Percentiles rank a stretch among this genome's conserved stretches.
Evolutionary conservation across 192 early-diverging fungal genomes (phyloP).

Genomic region (Coemansia sp.): DNA sequence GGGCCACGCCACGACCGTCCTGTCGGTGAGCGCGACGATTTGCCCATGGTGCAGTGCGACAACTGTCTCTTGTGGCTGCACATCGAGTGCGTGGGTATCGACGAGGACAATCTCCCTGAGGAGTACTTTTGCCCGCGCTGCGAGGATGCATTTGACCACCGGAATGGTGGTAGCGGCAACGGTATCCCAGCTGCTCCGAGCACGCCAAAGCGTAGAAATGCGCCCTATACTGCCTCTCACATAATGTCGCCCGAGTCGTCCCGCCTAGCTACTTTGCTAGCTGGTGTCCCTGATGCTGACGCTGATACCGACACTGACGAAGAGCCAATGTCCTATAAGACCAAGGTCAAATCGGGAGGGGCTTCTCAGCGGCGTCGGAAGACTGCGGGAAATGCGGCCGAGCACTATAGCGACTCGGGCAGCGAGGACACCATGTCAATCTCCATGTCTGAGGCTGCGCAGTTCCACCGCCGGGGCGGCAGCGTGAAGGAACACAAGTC

Average conservation of each 20-base stretch:
- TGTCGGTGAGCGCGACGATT: slow-evolving; percentile 43
- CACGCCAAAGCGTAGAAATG: slow-evolving; percentile 29
- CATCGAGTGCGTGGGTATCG: slow-evolving; percentile 64
- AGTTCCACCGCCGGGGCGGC: slow-evolving; percentile 54
- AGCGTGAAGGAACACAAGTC: slow-evolving; percentile 22
- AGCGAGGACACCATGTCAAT: slow-evolving; percentile 55
- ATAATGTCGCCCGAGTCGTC: slow-evolving; percentile 50
- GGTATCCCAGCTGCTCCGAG: not conserved
- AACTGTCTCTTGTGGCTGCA: slow-evolving; percentile 72
- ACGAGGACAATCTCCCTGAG: slow-evolving; percentile 58
- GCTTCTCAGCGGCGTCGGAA: not conserved
- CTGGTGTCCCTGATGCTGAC: slow-evolving; percentile 31
- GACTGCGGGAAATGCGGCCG: not conserved
- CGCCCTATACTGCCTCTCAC: slow-evolving; percentile 5
- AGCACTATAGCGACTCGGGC: slow-evolving; percentile 12
- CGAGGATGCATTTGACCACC: slow-evolving; percentile 11
- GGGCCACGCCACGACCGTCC: slow-evolving; percentile 50
- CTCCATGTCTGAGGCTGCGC: slow-evolving; percentile 43
- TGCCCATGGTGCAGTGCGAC: slow-evolving; percentile 76
- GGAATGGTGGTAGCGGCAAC: not conserved
- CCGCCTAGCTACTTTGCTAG: slow-evolving; percentile 47
- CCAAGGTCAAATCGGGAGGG: slow-evolving; percentile 8
- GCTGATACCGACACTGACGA: slow-evolving; percentile 48
- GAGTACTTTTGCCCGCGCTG: slow-evolving; percentile 67
- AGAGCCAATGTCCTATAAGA: slow-evolving; percentile 35